Percentiles rank a stretch among this genome's conserved stretches.
phyloP scores from a whole-genome alignment of 805 yeast genomes.

The Metschnikowia proteae region DNA sequence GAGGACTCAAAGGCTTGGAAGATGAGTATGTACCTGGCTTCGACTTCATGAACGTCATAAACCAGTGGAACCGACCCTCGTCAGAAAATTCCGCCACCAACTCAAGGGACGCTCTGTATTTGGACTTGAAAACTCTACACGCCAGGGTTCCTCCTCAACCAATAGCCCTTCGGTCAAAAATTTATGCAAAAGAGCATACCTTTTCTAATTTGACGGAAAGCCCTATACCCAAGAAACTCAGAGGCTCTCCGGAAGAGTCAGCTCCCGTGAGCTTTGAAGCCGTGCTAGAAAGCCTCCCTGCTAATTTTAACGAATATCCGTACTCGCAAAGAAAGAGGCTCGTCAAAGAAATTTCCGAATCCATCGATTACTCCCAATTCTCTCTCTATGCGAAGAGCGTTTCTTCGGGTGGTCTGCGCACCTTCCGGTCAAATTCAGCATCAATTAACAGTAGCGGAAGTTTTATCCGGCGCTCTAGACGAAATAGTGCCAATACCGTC shows the following conservation, averaged over 20 bases:
- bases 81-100: slow-evolving; percentile 17
- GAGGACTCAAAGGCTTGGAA: slow-evolving; percentile 46
- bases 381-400: slow-evolving; percentile 37
- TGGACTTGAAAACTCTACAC: slow-evolving; percentile 40
- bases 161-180: slow-evolving; percentile 21
- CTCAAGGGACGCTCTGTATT: slow-evolving; percentile 34
- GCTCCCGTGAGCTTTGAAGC: slow-evolving; percentile 38
- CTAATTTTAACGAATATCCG: slow-evolving; percentile 52
- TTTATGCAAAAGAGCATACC: slow-evolving; percentile 9
- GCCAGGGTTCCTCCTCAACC: slow-evolving; percentile 44
- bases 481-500: slow-evolving; percentile 34
- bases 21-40: slow-evolving; percentile 78
- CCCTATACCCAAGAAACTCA: slow-evolving; percentile 25
- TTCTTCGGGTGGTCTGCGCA: slow-evolving; percentile 22
- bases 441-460: slow-evolving; percentile 23
- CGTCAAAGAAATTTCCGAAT: slow-evolving; percentile 35
- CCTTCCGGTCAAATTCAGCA: slow-evolving; percentile 16
- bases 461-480: slow-evolving; percentile 28
- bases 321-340: slow-evolving; percentile 56
- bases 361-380: slow-evolving; percentile 43
- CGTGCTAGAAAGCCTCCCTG: slow-evolving; percentile 31
- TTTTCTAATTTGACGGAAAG: slow-evolving; percentile 7
- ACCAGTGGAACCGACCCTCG: slow-evolving; percentile 51
- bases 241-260: slow-evolving; percentile 18
- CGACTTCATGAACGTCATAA: slow-evolving; percentile 48